Conservation (phyloP, 306 rosid species). For the Ammopiptanthus mongolicus region DNA sequence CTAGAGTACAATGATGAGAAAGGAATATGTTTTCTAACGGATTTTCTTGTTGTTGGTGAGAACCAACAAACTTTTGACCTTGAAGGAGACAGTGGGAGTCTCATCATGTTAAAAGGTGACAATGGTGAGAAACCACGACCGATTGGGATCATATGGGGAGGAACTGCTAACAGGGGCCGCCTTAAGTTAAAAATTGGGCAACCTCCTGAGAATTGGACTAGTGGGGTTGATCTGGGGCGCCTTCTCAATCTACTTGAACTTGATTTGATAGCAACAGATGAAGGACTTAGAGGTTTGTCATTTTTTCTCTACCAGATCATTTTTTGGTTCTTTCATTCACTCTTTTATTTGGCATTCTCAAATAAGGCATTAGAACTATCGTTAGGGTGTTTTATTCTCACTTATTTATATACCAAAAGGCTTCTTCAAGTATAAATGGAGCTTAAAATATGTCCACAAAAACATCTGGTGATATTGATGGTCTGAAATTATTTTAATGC, state of each 20-base stretch:
- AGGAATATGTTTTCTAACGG: constrained; percentile 97
- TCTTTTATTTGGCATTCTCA: background rate
- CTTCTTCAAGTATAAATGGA: background rate
- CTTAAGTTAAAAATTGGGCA: constrained; percentile 90
- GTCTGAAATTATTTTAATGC: background rate
- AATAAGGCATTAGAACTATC: background rate
- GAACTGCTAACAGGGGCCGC: constrained; percentile 97
- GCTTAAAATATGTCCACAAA: background rate
- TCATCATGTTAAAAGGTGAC: constrained; percentile 83
- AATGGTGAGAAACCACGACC: constrained; percentile 76
- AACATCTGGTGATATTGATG: background rate
- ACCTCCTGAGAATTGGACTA: constrained; percentile 99
- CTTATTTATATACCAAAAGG: background rate
- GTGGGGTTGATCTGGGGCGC: constrained; percentile 98
- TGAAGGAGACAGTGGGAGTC: constrained; percentile 99
- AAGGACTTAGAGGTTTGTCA: constrained; percentile 79
- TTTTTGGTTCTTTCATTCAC: background rate
- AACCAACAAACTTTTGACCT: constrained; percentile 98
- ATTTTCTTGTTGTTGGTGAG: constrained; percentile 98
- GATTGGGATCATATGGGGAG: constrained; percentile 99
- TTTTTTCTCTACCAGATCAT: background rate
- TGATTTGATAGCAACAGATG: constrained; percentile 85
- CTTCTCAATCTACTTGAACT: constrained; percentile 95
- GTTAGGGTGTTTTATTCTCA: background rate
- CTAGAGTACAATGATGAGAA: constrained; percentile 97